phyloP scores from a whole-genome alignment of 495 filamentous ascomycete genomes.

The Penicillium canescens region DNA sequence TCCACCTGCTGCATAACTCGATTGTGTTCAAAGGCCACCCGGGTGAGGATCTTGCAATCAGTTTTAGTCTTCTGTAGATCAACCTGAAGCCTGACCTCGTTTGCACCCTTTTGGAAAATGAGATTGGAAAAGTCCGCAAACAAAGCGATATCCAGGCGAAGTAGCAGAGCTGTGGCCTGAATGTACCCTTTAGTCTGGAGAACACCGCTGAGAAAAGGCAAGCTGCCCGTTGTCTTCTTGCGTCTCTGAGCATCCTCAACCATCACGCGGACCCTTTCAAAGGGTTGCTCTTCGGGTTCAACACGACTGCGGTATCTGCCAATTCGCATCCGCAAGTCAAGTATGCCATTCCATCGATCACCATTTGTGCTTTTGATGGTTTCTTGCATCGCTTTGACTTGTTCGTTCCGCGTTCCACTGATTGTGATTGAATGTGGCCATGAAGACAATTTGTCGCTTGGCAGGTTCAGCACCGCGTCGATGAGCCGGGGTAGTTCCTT shows the following conservation, averaged over 20 bases:
- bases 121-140: conserved; percentile 41
- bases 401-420: neutral
- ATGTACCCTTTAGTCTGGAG: conserved; percentile 50
- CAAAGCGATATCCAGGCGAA: conserved; percentile 57
- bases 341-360: conserved; percentile 37
- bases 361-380: neutral
- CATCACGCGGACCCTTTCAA: conserved; percentile 53
- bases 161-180: conserved; percentile 49
- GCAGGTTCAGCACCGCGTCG: neutral
- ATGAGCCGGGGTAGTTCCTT: conserved; percentile 35
- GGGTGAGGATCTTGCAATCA: conserved; percentile 24
- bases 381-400: conserved; percentile 3
- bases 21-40: conserved; percentile 4
- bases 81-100: conserved; percentile 14
- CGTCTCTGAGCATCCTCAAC: conserved; percentile 50
- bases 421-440: neutral
- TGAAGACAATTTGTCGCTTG: conserved; percentile 2
- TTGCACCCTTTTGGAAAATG: conserved; percentile 36
- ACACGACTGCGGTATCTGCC: conserved; percentile 45
- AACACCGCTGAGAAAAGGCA: conserved; percentile 40
- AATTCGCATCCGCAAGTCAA: conserved; percentile 42
- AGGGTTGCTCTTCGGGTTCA: conserved; percentile 59
- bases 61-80: conserved; percentile 38
- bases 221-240: conserved; percentile 31
- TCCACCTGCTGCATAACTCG: conserved; percentile 25